Evolutionary conservation across 176 grass and related monocot genomes (phyloP).

Genomic region (Oryza australiensis): DNA sequence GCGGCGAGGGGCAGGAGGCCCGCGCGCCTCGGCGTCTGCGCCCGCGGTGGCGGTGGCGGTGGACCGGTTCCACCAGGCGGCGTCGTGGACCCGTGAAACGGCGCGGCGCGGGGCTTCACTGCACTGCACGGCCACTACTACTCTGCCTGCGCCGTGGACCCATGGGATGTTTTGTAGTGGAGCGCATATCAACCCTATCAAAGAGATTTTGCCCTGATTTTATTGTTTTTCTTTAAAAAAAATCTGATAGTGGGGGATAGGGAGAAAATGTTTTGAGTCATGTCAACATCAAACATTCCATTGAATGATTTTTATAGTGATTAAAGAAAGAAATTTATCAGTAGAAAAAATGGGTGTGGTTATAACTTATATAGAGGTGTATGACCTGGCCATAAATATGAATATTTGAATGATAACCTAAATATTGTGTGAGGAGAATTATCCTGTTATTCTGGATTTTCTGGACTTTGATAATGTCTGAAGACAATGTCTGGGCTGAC

Average conservation of each 20-base stretch:
- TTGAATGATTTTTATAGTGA: background rate
- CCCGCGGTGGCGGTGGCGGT: background rate
- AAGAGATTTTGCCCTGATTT: background rate
- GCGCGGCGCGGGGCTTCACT: background rate
- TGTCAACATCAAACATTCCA: slow-evolving; percentile 7
- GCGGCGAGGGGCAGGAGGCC: slow-evolving; percentile 1
- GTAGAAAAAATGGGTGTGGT: background rate
- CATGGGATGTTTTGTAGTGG: background rate
- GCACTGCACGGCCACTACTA: background rate
- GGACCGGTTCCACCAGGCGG: slow-evolving; percentile 34
- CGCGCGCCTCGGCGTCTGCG: background rate
- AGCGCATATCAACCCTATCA: background rate
- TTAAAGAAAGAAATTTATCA: background rate
- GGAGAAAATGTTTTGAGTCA: slow-evolving; percentile 1
- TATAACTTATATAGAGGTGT: background rate
- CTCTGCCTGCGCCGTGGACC: slow-evolving; percentile 28
- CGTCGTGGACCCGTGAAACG: slow-evolving; percentile 46
- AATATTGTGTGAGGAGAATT: too few species aligned
- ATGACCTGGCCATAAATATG: background rate
- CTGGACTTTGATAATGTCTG: too few species aligned
- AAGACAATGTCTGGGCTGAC: too few species aligned
- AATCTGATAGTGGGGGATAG: background rate
- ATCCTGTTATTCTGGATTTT: too few species aligned
- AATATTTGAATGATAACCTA: too few species aligned
- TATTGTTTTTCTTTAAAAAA: background rate